A percentile compares a stretch with the other conserved stretches of the same genome.
These are phyloP conservation scores for Clavispora phyllophila DNA, from an alignment of 805 yeast species.

Conservation along the genomic window DNA sequence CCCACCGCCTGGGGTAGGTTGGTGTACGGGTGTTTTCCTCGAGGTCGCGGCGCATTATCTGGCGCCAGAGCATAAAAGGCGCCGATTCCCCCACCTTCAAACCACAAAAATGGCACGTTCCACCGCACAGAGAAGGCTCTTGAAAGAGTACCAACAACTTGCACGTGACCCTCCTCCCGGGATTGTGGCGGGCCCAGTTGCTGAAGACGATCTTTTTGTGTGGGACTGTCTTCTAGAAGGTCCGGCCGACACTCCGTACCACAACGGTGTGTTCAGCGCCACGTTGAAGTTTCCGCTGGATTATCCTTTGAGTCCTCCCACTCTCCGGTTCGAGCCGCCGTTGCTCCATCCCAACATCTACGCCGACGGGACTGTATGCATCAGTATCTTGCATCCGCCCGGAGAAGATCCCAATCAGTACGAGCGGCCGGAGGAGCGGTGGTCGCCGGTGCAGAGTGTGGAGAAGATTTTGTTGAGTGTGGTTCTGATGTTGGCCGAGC, in stretches of 20 bases:
- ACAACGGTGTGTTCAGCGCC: constrained; percentile 85
- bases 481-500: constrained; percentile 94
- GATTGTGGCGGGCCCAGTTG: constrained; percentile 84
- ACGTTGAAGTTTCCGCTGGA: constrained; percentile 66
- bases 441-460: constrained; percentile 98
- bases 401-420: constrained; percentile 97
- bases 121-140: constrained; percentile 81
- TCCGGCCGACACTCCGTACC: constrained; percentile 79
- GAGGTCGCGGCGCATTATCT: no score
- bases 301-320: constrained; percentile 81
- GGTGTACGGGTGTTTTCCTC: background rate
- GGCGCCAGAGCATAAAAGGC: background rate
- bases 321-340: constrained; percentile 69
- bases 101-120: constrained; percentile 4
- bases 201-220: constrained; percentile 64
- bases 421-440: constrained; percentile 91
- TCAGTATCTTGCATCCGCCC: constrained; percentile 90
- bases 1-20: no score
- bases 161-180: constrained; percentile 90
- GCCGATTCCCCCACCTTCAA: background rate
- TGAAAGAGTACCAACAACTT: constrained; percentile 86
- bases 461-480: constrained; percentile 92
- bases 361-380: constrained; percentile 93
- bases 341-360: constrained; percentile 91
- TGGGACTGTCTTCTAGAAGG: constrained; percentile 88